Evolutionary conservation across 805 yeast genomes (phyloP).

Genomic region (Myxozyma mucilagina): DNA sequence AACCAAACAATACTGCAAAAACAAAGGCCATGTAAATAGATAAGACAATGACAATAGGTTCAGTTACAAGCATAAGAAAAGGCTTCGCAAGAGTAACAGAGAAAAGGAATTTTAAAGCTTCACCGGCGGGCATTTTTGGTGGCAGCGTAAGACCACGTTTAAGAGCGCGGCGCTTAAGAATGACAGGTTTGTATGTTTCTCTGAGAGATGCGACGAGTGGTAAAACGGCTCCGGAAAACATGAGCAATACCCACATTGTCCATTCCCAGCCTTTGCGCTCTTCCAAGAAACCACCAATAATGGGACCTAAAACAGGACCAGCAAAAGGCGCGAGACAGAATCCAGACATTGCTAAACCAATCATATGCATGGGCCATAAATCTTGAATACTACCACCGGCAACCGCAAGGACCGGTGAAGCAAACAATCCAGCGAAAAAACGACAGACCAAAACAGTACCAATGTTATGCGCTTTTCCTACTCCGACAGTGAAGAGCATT

Average conservation of each 20-base stretch:
- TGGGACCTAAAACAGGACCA: conserved; percentile 54
- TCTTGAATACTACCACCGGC: conserved; percentile 85
- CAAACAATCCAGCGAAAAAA: conserved; percentile 73
- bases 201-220: conserved; percentile 53
- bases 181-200: conserved; percentile 72
- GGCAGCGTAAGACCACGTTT: conserved; percentile 51
- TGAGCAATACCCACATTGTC: conserved; percentile 70
- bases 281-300: conserved; percentile 55
- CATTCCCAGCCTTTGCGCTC: conserved; percentile 58
- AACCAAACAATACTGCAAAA: conserved; percentile 56
- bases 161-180: conserved; percentile 60
- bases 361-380: conserved; percentile 64
- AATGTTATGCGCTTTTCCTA: conserved; percentile 54
- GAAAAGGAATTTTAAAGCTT: conserved; percentile 50
- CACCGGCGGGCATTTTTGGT: conserved; percentile 32
- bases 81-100: conserved; percentile 61
- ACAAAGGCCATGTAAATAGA: conserved; percentile 58
- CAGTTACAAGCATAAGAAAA: conserved; percentile 63
- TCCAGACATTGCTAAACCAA: conserved; percentile 74
- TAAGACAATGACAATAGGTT: conserved; percentile 65
- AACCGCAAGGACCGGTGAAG: conserved; percentile 80
- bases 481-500: conserved; percentile 32
- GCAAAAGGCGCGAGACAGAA: conserved; percentile 61
- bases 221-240: conserved; percentile 59
- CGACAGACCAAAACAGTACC: conserved; percentile 62